A percentile compares a stretch with the other conserved stretches of the same genome.
phyloP scores from a whole-genome alignment of 352 stramenopile species.

The Phytophthora meadii region DNA sequence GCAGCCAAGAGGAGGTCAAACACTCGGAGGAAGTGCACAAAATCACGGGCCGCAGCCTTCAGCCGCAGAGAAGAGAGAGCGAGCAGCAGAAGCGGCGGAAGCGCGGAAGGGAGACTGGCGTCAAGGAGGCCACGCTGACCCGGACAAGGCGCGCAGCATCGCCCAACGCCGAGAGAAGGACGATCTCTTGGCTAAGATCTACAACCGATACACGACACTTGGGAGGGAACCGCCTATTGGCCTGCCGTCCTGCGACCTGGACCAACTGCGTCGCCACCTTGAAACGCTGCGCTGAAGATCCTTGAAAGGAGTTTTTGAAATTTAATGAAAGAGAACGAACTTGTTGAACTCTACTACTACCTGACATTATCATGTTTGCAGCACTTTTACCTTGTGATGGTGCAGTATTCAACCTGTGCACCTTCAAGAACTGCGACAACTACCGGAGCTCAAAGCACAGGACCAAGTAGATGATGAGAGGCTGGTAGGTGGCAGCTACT shows the following conservation, averaged over 20 bases:
- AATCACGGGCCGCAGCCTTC: conserved; percentile 46
- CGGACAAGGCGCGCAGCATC: conserved; percentile 71
- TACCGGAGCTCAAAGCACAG: neutral
- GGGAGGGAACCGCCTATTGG: conserved; percentile 84
- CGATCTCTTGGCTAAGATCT: conserved; percentile 83
- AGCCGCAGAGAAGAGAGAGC: conserved; percentile 68
- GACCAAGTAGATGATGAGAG: conserved; percentile 6
- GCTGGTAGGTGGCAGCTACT: neutral
- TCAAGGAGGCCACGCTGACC: conserved; percentile 70
- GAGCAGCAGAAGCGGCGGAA: conserved; percentile 73
- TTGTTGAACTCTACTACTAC: no score
- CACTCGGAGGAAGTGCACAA: conserved; percentile 15
- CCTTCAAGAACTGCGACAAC: neutral
- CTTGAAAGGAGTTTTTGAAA: neutral
- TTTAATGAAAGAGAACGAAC: neutral
- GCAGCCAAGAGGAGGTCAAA: conserved; percentile 2
- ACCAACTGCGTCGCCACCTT: conserved; percentile 82
- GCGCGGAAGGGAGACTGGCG: conserved; percentile 73
- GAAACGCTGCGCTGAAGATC: conserved; percentile 57
- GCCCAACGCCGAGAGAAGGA: conserved; percentile 82
- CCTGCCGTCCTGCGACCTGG: conserved; percentile 75
- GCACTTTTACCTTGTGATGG: no score
- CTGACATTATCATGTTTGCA: no score
- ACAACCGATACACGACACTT: conserved; percentile 78
- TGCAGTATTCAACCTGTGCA: no score